Percentiles rank a stretch among this genome's conserved stretches.
phyloP scores from a whole-genome alignment of 768 basidiomycete species.

The Kwoniella sp. region DNA sequence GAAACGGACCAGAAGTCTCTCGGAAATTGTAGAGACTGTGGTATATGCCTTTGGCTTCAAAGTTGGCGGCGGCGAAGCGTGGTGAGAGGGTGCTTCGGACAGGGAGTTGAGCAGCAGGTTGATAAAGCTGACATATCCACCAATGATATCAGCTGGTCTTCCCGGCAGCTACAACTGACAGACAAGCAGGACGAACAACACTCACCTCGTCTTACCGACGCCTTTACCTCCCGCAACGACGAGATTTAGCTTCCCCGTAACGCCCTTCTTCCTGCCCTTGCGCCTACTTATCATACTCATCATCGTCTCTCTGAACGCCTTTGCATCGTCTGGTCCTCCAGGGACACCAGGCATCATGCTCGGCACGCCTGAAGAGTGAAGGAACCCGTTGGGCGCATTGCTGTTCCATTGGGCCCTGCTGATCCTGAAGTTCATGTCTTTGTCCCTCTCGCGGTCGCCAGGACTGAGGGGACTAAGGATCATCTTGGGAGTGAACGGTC shows the following conservation, averaged over 20 bases:
- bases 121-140: conserved; percentile 28
- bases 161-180: not conserved
- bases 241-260: conserved; percentile 37
- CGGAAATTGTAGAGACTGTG: conserved; percentile 10
- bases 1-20: conserved; percentile 32
- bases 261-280: conserved; percentile 22
- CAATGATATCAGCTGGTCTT: not conserved
- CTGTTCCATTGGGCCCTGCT: conserved; percentile 17
- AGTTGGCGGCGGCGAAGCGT: conserved; percentile 1
- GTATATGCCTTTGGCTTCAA: conserved; percentile 6
- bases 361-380: not conserved
- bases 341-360: not conserved
- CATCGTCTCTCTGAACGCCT: not conserved
- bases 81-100: not conserved
- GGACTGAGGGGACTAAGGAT: not conserved
- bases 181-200: not conserved
- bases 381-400: not conserved
- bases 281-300: conserved; percentile 3
- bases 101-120: conserved; percentile 24
- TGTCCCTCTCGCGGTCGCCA: not conserved
- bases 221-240: conserved; percentile 45
- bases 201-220: conserved; percentile 50
- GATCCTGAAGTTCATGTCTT: conserved; percentile 22
- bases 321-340: not conserved
- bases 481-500: conserved; percentile 35